Conservation (phyloP, 192 early-diverging fungal genomes). For the Mortierella alpina region DNA sequence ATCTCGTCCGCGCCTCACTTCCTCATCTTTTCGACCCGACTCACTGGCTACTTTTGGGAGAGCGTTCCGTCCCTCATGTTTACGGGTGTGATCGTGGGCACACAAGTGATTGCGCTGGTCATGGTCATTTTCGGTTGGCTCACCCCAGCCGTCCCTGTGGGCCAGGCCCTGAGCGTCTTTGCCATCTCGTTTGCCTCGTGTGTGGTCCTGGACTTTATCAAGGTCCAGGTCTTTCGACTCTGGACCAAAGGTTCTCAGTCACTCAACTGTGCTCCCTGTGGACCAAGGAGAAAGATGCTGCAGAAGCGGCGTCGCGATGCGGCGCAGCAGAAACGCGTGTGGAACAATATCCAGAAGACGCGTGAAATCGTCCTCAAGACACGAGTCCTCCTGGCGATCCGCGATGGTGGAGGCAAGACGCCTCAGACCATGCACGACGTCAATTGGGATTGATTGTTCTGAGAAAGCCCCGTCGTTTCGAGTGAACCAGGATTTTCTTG, state of each 20-base stretch:
- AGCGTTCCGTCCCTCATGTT: conserved; percentile 67
- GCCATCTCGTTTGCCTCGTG: conserved; percentile 66
- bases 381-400: conserved; percentile 30
- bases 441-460: conserved; percentile 25
- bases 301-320: conserved; percentile 6
- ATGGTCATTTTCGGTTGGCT: conserved; percentile 63
- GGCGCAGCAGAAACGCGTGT: conserved; percentile 22
- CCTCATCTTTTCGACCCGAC: conserved; percentile 79
- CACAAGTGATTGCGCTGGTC: conserved; percentile 76
- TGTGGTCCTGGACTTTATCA: conserved; percentile 73
- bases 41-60: conserved; percentile 73
- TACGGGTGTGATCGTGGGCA: conserved; percentile 69
- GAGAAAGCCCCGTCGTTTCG: too few species aligned
- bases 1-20: conserved; percentile 82
- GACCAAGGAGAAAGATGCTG: conserved; percentile 29
- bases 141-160: conserved; percentile 55
- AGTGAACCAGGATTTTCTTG: too few species aligned
- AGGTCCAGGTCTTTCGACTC: conserved; percentile 60
- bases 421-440: conserved; percentile 30
- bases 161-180: conserved; percentile 62
- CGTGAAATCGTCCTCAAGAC: conserved; percentile 29
- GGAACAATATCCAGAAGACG: conserved; percentile 24
- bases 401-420: conserved; percentile 17
- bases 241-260: conserved; percentile 28
- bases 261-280: conserved; percentile 36